Evolutionary conservation across 1,284 basidiomycete genomes (phyloP).

Genomic region (Inonotus obliquus): DNA sequence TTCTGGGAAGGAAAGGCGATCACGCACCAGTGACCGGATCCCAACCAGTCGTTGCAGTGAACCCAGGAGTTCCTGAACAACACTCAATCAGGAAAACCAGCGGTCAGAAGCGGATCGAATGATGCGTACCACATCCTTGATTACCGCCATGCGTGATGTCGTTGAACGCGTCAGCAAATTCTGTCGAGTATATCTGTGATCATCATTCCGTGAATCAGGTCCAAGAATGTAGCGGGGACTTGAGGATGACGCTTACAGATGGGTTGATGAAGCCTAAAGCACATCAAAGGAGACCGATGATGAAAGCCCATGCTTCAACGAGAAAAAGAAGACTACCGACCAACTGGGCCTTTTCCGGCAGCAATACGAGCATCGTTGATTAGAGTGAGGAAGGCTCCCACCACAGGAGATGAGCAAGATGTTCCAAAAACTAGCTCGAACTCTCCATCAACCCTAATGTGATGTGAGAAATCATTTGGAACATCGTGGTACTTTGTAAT

Average conservation of each 20-base stretch:
- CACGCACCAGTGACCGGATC: constrained; percentile 24
- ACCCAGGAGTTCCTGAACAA: constrained; percentile 21
- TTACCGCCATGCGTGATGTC: constrained; percentile 33
- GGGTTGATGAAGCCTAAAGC: constrained; percentile 23
- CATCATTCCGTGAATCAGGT: not conserved
- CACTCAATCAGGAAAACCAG: not conserved
- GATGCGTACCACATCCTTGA: constrained; percentile 22
- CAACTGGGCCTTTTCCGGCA: constrained; percentile 27
- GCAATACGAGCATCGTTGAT: constrained; percentile 32
- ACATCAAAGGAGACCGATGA: not conserved
- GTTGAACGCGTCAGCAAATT: constrained; percentile 26
- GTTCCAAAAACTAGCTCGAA: constrained; percentile 25
- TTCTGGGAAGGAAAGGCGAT: not conserved
- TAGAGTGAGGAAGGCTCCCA: constrained; percentile 30
- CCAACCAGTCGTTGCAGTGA: constrained; percentile 25
- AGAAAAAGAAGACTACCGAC: constrained; percentile 6
- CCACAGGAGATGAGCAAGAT: constrained; percentile 26
- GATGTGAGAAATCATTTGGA: constrained; percentile 13
- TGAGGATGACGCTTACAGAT: constrained; percentile 9
- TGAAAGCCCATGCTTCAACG: not conserved
- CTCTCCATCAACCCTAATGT: constrained; percentile 17
- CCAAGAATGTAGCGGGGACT: not conserved
- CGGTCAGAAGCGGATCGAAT: not conserved
- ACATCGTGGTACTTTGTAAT: not conserved
- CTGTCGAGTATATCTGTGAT: constrained; percentile 27